Evolutionary conservation across 768 basidiomycete genomes (phyloP).

Genomic region (Kwoniella heveanensis): DNA sequence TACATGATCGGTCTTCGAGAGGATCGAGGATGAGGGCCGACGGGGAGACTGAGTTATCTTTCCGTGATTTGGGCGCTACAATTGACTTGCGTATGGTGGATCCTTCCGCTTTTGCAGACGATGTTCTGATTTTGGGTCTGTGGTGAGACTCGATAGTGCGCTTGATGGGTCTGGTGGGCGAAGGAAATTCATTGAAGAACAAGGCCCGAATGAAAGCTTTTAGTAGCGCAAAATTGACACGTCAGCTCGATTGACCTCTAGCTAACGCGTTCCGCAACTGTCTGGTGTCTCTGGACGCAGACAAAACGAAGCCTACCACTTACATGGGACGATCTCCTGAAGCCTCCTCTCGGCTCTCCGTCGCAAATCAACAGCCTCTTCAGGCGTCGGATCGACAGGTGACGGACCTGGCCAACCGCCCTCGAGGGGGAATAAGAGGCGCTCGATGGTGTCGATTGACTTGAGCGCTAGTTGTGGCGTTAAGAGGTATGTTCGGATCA

Average conservation of each 20-base stretch:
- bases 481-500: conserved; percentile 64
- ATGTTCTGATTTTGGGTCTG: no score
- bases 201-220: neutral
- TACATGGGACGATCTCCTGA: conserved; percentile 58
- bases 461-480: conserved; percentile 63
- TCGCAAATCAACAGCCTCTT: conserved; percentile 70
- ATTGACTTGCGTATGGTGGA: no score
- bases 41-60: no score
- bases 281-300: neutral
- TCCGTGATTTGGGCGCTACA: no score
- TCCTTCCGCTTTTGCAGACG: no score
- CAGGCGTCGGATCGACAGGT: conserved; percentile 71
- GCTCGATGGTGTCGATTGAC: conserved; percentile 64
- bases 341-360: conserved; percentile 58
- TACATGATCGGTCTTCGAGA: conserved; percentile 63
- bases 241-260: neutral
- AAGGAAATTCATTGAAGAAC: neutral
- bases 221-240: neutral
- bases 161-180: no score
- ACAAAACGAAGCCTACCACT: conserved; percentile 17
- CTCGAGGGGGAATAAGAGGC: conserved; percentile 71
- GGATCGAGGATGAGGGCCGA: conserved; percentile 57
- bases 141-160: no score
- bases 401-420: conserved; percentile 75
- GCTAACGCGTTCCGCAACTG: neutral